Conservation (phyloP, 108 stramenopile species). For the Aurantiochytrium sp. region DNA sequence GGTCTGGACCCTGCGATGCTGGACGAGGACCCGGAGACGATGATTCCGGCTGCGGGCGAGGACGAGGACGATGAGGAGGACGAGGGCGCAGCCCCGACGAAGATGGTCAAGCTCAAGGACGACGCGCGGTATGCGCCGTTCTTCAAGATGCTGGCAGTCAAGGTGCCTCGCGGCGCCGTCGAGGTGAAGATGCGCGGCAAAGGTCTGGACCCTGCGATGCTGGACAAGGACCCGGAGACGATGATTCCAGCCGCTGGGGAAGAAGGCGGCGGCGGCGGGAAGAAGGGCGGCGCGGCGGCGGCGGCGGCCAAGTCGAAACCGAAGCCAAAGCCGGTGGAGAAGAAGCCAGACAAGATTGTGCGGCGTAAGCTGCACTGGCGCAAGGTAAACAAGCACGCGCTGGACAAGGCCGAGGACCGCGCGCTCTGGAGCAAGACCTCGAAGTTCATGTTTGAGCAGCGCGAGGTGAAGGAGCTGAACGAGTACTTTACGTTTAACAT, state of each 20-base stretch:
- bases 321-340: neutral
- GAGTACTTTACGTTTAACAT: neutral
- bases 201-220: neutral
- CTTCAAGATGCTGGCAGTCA: constrained; percentile 24
- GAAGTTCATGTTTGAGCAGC: neutral
- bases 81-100: neutral
- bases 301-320: neutral
- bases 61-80: neutral
- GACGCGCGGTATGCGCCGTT: neutral
- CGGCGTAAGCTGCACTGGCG: neutral
- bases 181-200: constrained; percentile 19
- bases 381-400: neutral
- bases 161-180: constrained; percentile 18
- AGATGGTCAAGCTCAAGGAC: constrained; percentile 26
- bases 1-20: neutral
- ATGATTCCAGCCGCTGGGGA: neutral
- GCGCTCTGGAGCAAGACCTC: neutral
- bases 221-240: constrained; percentile 20
- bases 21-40: neutral
- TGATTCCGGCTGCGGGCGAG: neutral
- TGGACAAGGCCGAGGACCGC: neutral
- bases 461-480: constrained; percentile 20
- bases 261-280: neutral
- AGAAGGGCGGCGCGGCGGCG: neutral
- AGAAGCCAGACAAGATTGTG: constrained; percentile 18